phyloP scores from a whole-genome alignment of 176 grass and related monocot genomes.

The Echinochloa phyllopogon region DNA sequence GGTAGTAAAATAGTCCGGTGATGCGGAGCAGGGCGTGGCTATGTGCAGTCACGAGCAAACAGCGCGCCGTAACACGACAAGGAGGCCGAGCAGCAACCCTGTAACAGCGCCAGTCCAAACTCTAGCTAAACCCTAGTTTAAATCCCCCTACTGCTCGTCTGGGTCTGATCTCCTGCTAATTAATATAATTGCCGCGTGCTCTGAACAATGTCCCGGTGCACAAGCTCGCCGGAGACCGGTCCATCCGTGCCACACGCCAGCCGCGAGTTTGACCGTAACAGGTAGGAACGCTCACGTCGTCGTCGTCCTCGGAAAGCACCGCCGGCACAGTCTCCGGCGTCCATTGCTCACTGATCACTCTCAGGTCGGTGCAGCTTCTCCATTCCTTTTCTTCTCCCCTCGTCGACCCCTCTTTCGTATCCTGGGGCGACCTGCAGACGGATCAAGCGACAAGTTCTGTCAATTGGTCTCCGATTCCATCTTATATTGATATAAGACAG shows the following conservation, averaged over 20 bases:
- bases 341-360: not conserved
- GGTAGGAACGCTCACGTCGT: not conserved
- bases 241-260: too few relatives aligned
- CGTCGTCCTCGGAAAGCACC: not conserved
- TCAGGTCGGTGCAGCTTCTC: not conserved
- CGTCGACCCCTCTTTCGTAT: not conserved
- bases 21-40: not conserved
- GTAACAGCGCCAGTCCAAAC: not conserved
- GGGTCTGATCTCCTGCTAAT: too few relatives aligned
- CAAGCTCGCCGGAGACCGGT: too few relatives aligned
- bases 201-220: too few relatives aligned
- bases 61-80: constrained; percentile 2
- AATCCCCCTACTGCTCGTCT: not conserved
- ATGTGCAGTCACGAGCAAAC: not conserved
- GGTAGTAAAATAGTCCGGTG: not conserved
- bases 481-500: not conserved
- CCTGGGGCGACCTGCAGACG: not conserved
- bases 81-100: not conserved
- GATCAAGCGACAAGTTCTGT: not conserved
- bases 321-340: not conserved
- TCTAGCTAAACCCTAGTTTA: not conserved
- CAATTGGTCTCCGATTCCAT: not conserved
- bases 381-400: not conserved
- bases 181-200: too few relatives aligned
- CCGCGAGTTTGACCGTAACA: not conserved